Conservation (phyloP, 2,329 filamentous ascomycete genomes). For the Herpotrichia juniperi region DNA sequence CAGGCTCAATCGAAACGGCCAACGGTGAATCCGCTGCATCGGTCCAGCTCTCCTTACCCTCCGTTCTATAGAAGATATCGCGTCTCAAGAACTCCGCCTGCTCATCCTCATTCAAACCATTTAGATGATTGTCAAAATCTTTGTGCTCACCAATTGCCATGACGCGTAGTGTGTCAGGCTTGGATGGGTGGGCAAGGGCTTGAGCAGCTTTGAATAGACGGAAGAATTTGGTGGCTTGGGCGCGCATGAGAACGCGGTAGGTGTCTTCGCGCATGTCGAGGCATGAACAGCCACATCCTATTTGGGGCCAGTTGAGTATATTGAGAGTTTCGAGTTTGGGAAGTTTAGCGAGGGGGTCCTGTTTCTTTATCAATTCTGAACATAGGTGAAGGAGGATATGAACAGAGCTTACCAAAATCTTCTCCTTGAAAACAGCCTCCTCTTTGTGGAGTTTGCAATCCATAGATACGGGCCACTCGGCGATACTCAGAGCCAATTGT, state of each 20-base stretch:
- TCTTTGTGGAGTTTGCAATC: slow-evolving; percentile 4
- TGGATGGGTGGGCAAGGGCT: neutral
- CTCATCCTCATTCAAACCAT: neutral
- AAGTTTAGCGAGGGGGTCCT: neutral
- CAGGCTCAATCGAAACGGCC: neutral
- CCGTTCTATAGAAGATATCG: neutral
- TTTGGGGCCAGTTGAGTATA: slow-evolving; percentile 1
- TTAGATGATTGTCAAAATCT: neutral
- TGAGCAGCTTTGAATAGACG: neutral
- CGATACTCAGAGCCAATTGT: neutral
- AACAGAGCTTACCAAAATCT: neutral
- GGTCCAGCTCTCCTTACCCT: neutral
- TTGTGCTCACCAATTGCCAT: neutral
- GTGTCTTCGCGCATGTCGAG: slow-evolving; percentile 1
- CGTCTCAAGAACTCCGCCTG: neutral
- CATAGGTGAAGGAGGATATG: neutral
- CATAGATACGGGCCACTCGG: neutral
- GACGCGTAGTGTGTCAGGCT: neutral
- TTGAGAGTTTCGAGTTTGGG: slow-evolving; percentile 1
- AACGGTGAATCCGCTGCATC: neutral
- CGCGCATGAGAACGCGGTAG: neutral
- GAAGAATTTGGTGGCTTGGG: slow-evolving; percentile 1
- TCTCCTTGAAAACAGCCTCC: neutral
- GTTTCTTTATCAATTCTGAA: neutral
- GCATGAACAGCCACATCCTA: neutral